Evolutionary conservation across 2,329 filamentous ascomycete species (phyloP), one percentile per base, ranked within the genome.

Genomic region (Graphilbum ipis-grandicollis): DNA sequence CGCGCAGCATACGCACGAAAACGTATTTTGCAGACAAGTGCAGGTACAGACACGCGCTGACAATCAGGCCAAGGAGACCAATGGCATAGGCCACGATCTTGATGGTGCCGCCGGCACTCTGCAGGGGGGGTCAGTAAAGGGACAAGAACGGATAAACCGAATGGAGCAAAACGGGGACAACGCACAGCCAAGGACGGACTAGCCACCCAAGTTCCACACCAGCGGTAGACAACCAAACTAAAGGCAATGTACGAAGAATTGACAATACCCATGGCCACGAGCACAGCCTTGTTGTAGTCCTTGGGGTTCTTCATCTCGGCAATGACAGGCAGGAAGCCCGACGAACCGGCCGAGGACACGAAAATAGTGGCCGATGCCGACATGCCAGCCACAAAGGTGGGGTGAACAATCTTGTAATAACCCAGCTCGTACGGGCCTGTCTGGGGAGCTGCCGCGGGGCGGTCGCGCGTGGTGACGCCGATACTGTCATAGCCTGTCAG

Each of bases 11-110:
- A 15, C 53, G 51, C 4, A 56, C 52, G 35, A 55, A 54, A 3
- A 55, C 37, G 36, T 51, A 53, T 43, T 55, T 56, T 18, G 39
- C 40, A 17, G 39, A 31, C 12, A 37, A 34, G 41, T 55, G 52
- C 29, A 48, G 43, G 38, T 51, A 53, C 4, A 54, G 39, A 38
- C 48, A 50, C 2, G 48, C 49, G 28, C 45, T 48, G 15, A 75
- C 62, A 22, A 68, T 52, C 4, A 76, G 55, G 2, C 68, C 68
- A 5, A 65, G 54, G 9, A 75, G 49, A 3, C 62, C 72, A 32
- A 77, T 57, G 3, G 71, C 73, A 44, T 76, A 78, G 0, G 68
- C 54, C 0, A 75, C 59, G 49, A 70, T 74, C 54, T 77, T 75
- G 44, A 77, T 56, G 0, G 59, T 63, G 4, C 58, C 56, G 9